Conservation (phyloP, 2,329 filamentous ascomycete species). For the Colletotrichum camelliae region DNA sequence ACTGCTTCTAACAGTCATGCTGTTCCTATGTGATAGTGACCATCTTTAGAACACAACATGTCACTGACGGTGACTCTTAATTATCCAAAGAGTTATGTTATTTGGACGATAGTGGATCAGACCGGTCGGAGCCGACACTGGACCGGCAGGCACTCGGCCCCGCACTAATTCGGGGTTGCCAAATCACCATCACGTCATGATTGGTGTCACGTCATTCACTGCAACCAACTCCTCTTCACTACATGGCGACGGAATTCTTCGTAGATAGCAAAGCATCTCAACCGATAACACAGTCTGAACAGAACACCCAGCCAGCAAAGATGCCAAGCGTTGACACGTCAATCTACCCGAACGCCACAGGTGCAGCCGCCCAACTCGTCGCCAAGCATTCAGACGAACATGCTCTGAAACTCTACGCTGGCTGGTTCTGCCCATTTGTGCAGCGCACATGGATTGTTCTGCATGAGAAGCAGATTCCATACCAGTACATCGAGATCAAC, state of each 20-base stretch:
- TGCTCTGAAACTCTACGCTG: conserved; percentile 70
- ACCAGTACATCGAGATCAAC: conserved; percentile 81
- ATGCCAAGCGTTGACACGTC: conserved; percentile 56
- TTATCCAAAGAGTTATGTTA: neutral
- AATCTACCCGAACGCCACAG: conserved; percentile 51
- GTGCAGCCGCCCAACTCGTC: conserved; percentile 53
- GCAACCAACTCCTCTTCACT: neutral
- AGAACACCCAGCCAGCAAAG: neutral
- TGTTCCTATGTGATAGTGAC: neutral
- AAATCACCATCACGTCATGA: conserved; percentile 10
- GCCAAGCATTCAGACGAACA: conserved; percentile 51
- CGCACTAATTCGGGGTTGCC: neutral
- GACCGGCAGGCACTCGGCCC: neutral
- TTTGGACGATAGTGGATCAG: too few species aligned
- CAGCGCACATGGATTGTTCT: conserved; percentile 77
- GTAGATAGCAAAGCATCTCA: neutral
- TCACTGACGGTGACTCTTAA: neutral
- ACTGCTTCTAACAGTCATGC: neutral
- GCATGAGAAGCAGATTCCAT: conserved; percentile 73
- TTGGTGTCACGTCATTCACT: neutral
- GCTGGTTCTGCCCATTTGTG: conserved; percentile 77
- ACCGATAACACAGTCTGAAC: neutral
- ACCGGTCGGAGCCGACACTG: neutral
- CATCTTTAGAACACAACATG: neutral
- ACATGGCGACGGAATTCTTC: neutral